Evolutionary conservation across 106 monocot species (phyloP).

Genomic region (Dioscorea alata): DNA sequence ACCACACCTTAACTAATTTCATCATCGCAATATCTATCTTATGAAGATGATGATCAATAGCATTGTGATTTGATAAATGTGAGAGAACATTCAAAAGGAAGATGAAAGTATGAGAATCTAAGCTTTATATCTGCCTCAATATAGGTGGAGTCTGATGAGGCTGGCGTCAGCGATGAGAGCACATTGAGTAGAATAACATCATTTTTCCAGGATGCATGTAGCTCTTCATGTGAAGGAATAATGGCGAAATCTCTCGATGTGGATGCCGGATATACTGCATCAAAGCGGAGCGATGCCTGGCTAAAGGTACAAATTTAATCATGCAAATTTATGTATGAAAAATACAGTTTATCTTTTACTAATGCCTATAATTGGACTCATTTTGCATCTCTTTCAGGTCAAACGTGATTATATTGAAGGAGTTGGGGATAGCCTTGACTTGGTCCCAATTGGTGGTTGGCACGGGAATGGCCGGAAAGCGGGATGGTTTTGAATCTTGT

Average conservation of each 20-base stretch:
- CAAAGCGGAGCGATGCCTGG: conserved; percentile 85
- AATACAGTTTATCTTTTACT: no score
- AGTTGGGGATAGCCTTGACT: conserved; percentile 81
- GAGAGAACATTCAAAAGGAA: no score
- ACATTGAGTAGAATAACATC: conserved; percentile 57
- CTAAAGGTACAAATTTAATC: conserved; percentile 52
- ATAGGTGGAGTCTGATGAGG: conserved; percentile 83
- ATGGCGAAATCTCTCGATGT: conserved; percentile 80
- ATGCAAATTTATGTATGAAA: neutral
- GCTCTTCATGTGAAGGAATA: conserved; percentile 92
- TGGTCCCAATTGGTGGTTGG: conserved; percentile 98
- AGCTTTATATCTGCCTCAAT: neutral
- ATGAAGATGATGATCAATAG: no score
- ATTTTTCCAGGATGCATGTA: conserved; percentile 77
- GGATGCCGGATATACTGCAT: conserved; percentile 88
- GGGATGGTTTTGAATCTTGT: conserved; percentile 45
- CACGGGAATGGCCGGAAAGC: conserved; percentile 97
- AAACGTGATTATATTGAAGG: conserved; percentile 96
- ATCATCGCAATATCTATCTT: no score
- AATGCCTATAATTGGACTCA: neutral
- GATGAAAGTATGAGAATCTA: no score
- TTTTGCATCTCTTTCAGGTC: conserved; percentile 32
- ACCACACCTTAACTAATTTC: no score
- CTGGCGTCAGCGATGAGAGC: conserved; percentile 34
- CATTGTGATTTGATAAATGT: no score